Percentiles rank a stretch among this genome's conserved stretches.
phyloP scores from a whole-genome alignment of 805 yeast genomes.

The Kuraishia cidri region DNA sequence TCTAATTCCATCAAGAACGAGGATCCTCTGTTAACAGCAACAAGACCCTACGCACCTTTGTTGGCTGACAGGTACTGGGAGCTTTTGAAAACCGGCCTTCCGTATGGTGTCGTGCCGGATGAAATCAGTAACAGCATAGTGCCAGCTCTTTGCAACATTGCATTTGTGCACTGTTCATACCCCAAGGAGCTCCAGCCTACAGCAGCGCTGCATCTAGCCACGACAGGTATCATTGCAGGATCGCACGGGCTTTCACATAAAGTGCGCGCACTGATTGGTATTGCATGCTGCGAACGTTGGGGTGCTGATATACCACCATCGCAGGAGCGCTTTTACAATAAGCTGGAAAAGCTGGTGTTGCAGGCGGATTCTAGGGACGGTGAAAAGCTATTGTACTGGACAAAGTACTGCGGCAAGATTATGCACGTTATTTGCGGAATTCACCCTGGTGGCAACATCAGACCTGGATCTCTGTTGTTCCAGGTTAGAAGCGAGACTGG shows the following conservation, averaged over 20 bases:
- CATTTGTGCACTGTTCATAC: constrained; percentile 70
- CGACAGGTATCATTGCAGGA: constrained; percentile 68
- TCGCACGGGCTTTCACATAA: constrained; percentile 69
- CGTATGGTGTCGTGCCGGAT: constrained; percentile 42
- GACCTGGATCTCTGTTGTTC: constrained; percentile 47
- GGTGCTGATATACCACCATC: constrained; percentile 65
- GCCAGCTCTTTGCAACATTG: constrained; percentile 65
- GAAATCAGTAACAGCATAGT: constrained; percentile 52
- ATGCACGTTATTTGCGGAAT: constrained; percentile 77
- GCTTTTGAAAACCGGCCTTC: constrained; percentile 47
- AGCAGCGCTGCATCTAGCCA: constrained; percentile 64
- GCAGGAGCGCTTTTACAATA: constrained; percentile 35
- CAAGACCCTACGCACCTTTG: constrained; percentile 65
- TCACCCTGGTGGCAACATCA: constrained; percentile 72
- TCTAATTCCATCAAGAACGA: constrained; percentile 49
- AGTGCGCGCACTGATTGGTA: constrained; percentile 61
- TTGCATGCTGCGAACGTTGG: constrained; percentile 74
- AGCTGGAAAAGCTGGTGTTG: constrained; percentile 38
- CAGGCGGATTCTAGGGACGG: constrained; percentile 28
- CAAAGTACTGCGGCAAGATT: constrained; percentile 59
- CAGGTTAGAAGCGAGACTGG: constrained; percentile 17
- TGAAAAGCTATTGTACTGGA: constrained; percentile 59
- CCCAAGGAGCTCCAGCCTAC: constrained; percentile 72
- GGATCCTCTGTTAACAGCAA: constrained; percentile 64
- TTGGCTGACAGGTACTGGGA: constrained; percentile 48